Evolutionary conservation across 2,329 filamentous ascomycete species (phyloP), one percentile per base, ranked within the genome.

Genomic region (Plenodomus tracheiphilus): DNA sequence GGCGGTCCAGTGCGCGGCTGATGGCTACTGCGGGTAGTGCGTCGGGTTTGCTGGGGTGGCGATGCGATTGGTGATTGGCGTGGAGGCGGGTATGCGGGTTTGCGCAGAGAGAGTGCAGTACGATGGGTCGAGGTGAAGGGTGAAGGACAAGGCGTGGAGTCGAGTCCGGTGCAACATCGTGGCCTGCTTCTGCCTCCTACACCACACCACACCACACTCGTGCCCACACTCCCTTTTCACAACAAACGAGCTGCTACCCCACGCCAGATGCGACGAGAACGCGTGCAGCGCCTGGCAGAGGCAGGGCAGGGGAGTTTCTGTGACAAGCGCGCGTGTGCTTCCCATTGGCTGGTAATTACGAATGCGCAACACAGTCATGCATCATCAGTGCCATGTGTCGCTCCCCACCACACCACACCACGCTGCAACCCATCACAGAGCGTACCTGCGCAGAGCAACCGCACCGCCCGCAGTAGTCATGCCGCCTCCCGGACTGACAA

Each of bases 321-420:
- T 40, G 22, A 53, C 48, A 52, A 53, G 43, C 47, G 51, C 54
- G 43, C 36, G 28, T 19, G n/a, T 9, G 15, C 17, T 19, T 21
- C 16, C 30, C 22, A 68, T 68, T 66, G 61, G 64, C 41, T 16
- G 21, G 22, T 28, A 13, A 39, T 25, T 35, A 38, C 20, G 9
- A 41, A 38, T 43, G 39, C 45, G 40, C 32, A 39, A 46, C 46
- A 69, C 68, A 70, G 68, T 69, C 68, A 69, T 69, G 58, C 61
- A 43, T 30, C 44, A 32, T 32, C 28, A 32, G 7, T 15, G 28
- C 28, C 28, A 32, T 32, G 28, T 11, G 13, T 32, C 28, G 28
- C 28, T 32, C 13, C 28, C 28, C 28, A 32, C 28, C 28, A 32
- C 28, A 32, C 28, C 28, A 32, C 28, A 32, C 9, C 13, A 25